Conservation (phyloP, 352 stramenopile genomes). For the Phytophthora citrophthora region DNA sequence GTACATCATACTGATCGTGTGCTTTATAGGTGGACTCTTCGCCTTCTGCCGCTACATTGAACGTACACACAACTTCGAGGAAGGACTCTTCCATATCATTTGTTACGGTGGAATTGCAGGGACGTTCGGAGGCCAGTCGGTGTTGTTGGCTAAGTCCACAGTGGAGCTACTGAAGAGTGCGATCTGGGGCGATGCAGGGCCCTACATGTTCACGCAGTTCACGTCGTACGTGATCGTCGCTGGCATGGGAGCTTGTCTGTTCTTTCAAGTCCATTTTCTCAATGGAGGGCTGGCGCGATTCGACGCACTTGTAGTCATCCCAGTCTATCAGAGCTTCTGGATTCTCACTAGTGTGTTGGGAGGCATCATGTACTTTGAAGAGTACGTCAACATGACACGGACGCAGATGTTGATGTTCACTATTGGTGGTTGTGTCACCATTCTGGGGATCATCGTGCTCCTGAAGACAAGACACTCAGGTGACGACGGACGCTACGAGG, state of each 20-base stretch:
- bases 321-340: conserved; percentile 93
- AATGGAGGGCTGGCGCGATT: conserved; percentile 91
- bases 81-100: conserved; percentile 81
- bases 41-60: conserved; percentile 76
- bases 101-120: conserved; percentile 90
- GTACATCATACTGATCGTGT: conserved; percentile 80
- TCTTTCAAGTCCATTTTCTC: conserved; percentile 88
- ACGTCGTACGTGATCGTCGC: conserved; percentile 85
- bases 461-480: conserved; percentile 62
- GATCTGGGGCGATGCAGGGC: conserved; percentile 80
- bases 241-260: conserved; percentile 68
- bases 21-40: conserved; percentile 72
- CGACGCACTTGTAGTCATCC: conserved; percentile 89
- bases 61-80: conserved; percentile 69
- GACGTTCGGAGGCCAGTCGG: conserved; percentile 89
- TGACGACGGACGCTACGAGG: conserved; percentile 60
- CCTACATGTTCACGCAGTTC: conserved; percentile 78
- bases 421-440: conserved; percentile 75
- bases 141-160: conserved; percentile 90
- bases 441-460: conserved; percentile 77
- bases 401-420: conserved; percentile 86
- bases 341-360: conserved; percentile 91
- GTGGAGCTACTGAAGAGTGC: conserved; percentile 92
- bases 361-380: conserved; percentile 93
- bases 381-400: conserved; percentile 86